These are phyloP conservation scores for Kalmanozyma brasiliensis DNA, from an alignment of 1,284 basidiomycete species.

Conservation along the genomic window DNA sequence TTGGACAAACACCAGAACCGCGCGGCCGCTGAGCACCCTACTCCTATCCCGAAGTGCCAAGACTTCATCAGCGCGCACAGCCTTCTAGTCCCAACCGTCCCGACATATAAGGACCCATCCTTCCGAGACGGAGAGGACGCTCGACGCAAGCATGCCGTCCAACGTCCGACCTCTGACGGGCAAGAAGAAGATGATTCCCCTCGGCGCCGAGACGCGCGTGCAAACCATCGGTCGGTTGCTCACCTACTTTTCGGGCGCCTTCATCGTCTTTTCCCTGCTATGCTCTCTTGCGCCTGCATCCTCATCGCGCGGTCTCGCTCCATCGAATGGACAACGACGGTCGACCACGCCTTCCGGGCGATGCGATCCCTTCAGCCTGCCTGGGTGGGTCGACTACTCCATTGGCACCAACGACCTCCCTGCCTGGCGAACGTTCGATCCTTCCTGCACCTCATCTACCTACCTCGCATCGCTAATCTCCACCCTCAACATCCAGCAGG, in stretches of 20 bases:
- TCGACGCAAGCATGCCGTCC: constrained; percentile 31
- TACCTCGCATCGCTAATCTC: constrained; percentile 45
- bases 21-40: too few species aligned
- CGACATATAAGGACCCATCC: too few species aligned
- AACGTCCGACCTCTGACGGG: constrained; percentile 47
- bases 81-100: too few species aligned
- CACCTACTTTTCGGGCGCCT: constrained; percentile 35
- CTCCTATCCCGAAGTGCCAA: too few species aligned
- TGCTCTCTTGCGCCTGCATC: constrained; percentile 30
- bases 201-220: constrained; percentile 14
- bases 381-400: constrained; percentile 54
- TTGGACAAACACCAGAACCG: too few species aligned
- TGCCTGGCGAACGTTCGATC: constrained; percentile 54
- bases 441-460: constrained; percentile 41
- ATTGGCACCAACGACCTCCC: constrained; percentile 42
- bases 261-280: constrained; percentile 28
- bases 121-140: background rate
- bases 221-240: constrained; percentile 17
- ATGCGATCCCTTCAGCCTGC: constrained; percentile 54
- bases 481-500: constrained; percentile 23
- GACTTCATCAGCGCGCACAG: too few species aligned
- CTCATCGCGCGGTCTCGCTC: background rate
- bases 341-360: constrained; percentile 13
- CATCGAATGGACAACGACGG: constrained; percentile 9
- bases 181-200: constrained; percentile 13